phyloP scores from a whole-genome alignment of 2,329 filamentous ascomycete genomes.

The Hypoxylon sp. region DNA sequence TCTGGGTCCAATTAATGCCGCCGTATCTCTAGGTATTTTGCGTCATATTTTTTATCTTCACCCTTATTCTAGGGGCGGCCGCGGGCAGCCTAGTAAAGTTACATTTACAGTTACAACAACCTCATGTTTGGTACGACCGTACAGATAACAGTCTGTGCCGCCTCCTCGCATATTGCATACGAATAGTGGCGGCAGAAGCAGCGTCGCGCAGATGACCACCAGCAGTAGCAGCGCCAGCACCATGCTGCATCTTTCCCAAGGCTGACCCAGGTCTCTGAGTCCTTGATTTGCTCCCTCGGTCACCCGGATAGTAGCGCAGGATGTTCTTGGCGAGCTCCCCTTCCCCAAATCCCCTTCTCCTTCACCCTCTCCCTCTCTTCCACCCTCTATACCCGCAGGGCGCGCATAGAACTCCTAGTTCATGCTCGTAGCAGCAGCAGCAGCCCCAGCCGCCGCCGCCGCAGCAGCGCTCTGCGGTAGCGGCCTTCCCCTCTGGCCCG shows the following conservation, averaged over 20 bases:
- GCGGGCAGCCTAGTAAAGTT: neutral
- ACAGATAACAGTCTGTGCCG: constrained; percentile 23
- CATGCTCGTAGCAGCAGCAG: no score
- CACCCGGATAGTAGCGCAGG: neutral
- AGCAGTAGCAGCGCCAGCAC: constrained; percentile 2
- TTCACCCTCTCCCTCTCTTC: neutral
- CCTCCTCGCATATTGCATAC: constrained; percentile 20
- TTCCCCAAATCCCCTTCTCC: constrained; percentile 6
- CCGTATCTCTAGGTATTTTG: neutral
- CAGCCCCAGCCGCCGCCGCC: constrained; percentile 1
- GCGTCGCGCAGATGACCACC: constrained; percentile 33
- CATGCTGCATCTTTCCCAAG: constrained; percentile 17
- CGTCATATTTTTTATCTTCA: constrained; percentile 1
- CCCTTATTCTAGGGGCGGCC: neutral
- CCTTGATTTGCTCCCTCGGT: constrained; percentile 13
- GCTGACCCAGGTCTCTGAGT: constrained; percentile 14
- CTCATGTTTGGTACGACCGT: constrained; percentile 13
- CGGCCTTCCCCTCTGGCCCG: constrained; percentile 1
- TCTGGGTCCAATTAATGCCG: neutral
- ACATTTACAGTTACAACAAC: neutral
- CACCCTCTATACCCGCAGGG: constrained; percentile 7
- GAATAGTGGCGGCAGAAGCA: constrained; percentile 1
- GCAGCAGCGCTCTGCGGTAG: neutral
- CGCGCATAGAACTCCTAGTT: constrained; percentile 17
- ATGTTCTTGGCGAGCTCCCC: neutral